Conservation (phyloP, 495 filamentous ascomycete genomes). For the Penicillium tannophilum region DNA sequence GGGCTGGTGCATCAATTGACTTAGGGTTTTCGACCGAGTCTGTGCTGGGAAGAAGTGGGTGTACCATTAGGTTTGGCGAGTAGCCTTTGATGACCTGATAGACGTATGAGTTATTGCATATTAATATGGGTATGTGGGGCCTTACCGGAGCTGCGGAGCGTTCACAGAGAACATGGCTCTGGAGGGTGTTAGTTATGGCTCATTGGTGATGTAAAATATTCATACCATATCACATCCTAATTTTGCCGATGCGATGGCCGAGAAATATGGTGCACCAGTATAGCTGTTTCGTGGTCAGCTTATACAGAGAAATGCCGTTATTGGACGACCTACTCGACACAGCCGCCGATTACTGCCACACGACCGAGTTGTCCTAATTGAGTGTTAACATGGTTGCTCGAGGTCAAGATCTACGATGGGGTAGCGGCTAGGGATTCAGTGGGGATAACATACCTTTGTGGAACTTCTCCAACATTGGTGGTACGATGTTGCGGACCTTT, state of each 20-base stretch:
- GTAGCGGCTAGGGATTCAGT: neutral
- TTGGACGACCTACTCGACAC: slow-evolving; percentile 64
- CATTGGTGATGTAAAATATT: neutral
- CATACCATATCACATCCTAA: slow-evolving; percentile 82
- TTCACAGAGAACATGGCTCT: slow-evolving; percentile 98
- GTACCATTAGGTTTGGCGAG: slow-evolving; percentile 98
- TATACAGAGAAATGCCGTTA: neutral
- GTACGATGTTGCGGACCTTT: slow-evolving; percentile 88
- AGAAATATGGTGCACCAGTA: slow-evolving; percentile 96
- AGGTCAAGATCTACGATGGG: neutral
- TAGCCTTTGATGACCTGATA: slow-evolving; percentile 86
- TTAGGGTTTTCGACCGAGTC: slow-evolving; percentile 45
- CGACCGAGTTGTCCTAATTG: slow-evolving; percentile 81
- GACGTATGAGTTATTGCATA: slow-evolving; percentile 1
- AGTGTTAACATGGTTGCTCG: slow-evolving; percentile 4
- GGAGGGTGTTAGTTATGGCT: slow-evolving; percentile 16
- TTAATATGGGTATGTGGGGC: too few relatives aligned
- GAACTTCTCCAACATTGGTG: slow-evolving; percentile 92
- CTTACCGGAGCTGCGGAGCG: slow-evolving; percentile 69
- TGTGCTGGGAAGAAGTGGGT: slow-evolving; percentile 85
- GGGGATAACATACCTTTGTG: slow-evolving; percentile 74
- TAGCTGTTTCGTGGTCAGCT: slow-evolving; percentile 57
- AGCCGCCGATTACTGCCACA: slow-evolving; percentile 92
- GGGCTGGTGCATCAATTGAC: slow-evolving; percentile 51
- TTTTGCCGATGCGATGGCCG: slow-evolving; percentile 90